Conservation (phyloP, 2,329 filamentous ascomycete genomes). For the Chaetomium olivaceum region DNA sequence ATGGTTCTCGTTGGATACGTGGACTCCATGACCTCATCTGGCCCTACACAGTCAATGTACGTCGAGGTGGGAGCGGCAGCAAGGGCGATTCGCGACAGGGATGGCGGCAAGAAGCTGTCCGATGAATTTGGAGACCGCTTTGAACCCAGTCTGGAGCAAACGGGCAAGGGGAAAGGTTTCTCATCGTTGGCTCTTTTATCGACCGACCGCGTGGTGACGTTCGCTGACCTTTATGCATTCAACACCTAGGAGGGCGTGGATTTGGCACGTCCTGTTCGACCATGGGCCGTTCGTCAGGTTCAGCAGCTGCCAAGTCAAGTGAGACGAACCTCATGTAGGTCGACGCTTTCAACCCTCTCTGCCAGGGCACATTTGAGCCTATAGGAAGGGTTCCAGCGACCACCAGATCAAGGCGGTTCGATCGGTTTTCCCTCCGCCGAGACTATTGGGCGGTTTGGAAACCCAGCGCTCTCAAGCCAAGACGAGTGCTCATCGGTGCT, state of each 20-base stretch:
- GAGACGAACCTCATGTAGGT: conserved; percentile 33
- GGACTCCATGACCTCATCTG: conserved; percentile 3
- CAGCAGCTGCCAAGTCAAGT: conserved; percentile 30
- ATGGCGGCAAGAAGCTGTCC: not conserved
- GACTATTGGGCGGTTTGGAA: not conserved
- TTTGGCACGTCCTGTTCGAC: conserved; percentile 1
- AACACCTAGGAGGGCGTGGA: not conserved
- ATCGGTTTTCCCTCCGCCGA: not conserved
- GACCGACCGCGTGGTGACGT: not conserved
- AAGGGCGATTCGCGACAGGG: not conserved
- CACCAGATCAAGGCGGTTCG: not conserved
- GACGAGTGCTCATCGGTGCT: not conserved
- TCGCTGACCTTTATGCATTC: not conserved
- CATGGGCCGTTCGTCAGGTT: conserved; percentile 21
- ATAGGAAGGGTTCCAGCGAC: conserved; percentile 16
- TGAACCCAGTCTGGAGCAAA: not conserved
- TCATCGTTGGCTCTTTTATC: not conserved
- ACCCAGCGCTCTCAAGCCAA: not conserved
- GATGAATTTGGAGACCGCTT: not conserved
- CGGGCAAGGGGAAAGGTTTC: not conserved
- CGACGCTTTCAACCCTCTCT: conserved; percentile 23
- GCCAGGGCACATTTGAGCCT: conserved; percentile 22
- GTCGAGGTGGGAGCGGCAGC: not conserved
- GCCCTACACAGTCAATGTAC: not conserved
- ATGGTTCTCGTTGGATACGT: not conserved